Evolutionary conservation across 768 basidiomycete genomes (phyloP).

Genomic region (Trametes meyenii): DNA sequence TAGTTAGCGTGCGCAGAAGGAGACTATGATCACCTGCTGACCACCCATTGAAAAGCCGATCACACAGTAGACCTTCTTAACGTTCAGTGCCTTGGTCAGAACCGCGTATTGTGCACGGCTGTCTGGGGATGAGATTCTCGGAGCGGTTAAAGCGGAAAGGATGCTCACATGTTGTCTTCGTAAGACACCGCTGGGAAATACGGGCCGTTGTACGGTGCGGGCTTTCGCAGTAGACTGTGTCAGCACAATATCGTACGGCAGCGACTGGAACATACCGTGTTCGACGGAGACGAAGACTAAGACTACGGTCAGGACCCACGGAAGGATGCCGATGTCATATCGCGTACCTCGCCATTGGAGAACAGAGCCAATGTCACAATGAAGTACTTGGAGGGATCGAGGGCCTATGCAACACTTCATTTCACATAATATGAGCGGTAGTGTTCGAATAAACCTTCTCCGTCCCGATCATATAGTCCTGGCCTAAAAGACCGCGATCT

Average conservation of each 20-base stretch:
- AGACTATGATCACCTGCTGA: slow-evolving; percentile 42
- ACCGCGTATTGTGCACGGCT: slow-evolving; percentile 60
- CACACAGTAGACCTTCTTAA: slow-evolving; percentile 48
- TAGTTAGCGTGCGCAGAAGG: neutral
- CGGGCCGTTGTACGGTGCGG: slow-evolving; percentile 57
- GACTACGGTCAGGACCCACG: neutral
- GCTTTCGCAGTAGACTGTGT: slow-evolving; percentile 35
- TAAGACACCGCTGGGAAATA: slow-evolving; percentile 61
- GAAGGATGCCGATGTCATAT: neutral
- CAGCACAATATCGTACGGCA: neutral
- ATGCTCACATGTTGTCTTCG: slow-evolving; percentile 55
- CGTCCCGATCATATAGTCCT: slow-evolving; percentile 50
- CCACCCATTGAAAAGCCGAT: slow-evolving; percentile 66
- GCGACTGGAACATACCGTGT: slow-evolving; percentile 44
- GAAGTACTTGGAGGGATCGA: slow-evolving; percentile 56
- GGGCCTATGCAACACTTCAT: slow-evolving; percentile 35
- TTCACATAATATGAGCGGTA: neutral
- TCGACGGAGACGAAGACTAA: slow-evolving; percentile 64
- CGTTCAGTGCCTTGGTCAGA: slow-evolving; percentile 48
- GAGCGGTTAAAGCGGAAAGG: neutral
- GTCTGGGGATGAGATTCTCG: neutral
- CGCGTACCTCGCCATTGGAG: slow-evolving; percentile 57
- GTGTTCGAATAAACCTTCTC: slow-evolving; percentile 44
- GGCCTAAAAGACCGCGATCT: slow-evolving; percentile 40
- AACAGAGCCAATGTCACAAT: slow-evolving; percentile 60